phyloP scores from a whole-genome alignment of 345 rosid species.

The Pistacia atlantica region DNA sequence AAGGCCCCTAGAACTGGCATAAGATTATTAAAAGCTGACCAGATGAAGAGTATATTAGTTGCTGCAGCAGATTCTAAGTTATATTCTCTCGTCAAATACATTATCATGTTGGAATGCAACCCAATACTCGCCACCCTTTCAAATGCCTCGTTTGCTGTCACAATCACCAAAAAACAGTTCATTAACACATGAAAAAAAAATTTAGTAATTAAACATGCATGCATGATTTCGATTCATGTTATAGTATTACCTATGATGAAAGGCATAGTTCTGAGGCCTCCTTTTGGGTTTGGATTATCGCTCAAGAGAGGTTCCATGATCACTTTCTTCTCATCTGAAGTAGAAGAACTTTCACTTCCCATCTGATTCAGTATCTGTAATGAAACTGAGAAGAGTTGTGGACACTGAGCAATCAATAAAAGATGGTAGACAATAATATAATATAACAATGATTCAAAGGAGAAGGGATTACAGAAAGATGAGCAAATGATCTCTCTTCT shows the following conservation, averaged over 20 bases:
- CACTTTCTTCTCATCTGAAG: slow-evolving; percentile 11
- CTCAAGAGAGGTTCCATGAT: slow-evolving; percentile 35
- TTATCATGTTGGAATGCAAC: slow-evolving; percentile 56
- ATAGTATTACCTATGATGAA: slow-evolving; percentile 57
- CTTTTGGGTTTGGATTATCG: slow-evolving; percentile 22
- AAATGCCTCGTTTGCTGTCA: slow-evolving; percentile 61
- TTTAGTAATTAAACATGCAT: no score
- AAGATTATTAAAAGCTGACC: slow-evolving; percentile 60
- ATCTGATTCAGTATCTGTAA: neutral
- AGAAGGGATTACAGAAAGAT: no score
- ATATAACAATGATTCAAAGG: no score
- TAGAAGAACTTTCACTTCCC: neutral
- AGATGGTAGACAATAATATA: no score
- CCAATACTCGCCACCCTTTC: slow-evolving; percentile 63
- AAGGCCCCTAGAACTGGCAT: slow-evolving; percentile 61
- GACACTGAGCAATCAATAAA: no score
- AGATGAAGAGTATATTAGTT: slow-evolving; percentile 48
- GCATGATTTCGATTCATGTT: neutral
- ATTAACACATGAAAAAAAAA: no score
- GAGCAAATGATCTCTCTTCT: no score
- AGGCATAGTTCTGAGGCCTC: slow-evolving; percentile 53
- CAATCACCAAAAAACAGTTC: neutral
- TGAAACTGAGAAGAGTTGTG: no score
- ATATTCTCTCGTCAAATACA: slow-evolving; percentile 55
- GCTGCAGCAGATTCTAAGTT: slow-evolving; percentile 46